Percentiles rank a stretch among this genome's conserved stretches.
These are phyloP conservation scores for Magnaporthiopsis rhizophila DNA, from an alignment of 2,329 filamentous ascomycete species.

Conservation along the genomic window DNA sequence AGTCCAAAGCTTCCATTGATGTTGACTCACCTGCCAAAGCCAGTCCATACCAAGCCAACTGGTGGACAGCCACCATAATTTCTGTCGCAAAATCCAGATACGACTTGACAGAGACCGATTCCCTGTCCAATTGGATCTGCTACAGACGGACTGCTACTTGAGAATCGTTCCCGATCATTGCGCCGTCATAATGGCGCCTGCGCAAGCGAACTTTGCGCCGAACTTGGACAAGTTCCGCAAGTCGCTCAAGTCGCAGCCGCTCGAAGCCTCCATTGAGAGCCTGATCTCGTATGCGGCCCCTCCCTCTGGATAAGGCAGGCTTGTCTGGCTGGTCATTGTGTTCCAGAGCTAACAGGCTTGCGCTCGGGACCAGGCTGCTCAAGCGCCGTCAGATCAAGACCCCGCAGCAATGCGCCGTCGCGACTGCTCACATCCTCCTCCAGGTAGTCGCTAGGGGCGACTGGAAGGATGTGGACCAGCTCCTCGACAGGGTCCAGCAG, in stretches of 20 bases:
- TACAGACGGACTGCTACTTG: neutral
- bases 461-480: slow-evolving; percentile 66
- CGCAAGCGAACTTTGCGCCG: slow-evolving; percentile 54
- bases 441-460: slow-evolving; percentile 78
- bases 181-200: slow-evolving; percentile 45
- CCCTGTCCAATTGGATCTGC: neutral
- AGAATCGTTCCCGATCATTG: neutral
- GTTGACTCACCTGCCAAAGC: neutral
- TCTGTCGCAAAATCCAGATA: neutral
- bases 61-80: neutral
- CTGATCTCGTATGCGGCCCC: slow-evolving; percentile 61
- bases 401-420: slow-evolving; percentile 81
- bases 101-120: neutral
- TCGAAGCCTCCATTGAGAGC: slow-evolving; percentile 77
- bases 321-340: too few relatives aligned
- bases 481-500: slow-evolving; percentile 75
- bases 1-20: neutral
- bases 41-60: neutral
- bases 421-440: slow-evolving; percentile 81
- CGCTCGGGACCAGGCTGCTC: slow-evolving; percentile 54
- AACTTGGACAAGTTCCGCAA: slow-evolving; percentile 72
- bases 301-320: neutral
- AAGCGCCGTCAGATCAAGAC: slow-evolving; percentile 86
- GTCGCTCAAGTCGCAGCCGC: slow-evolving; percentile 63
- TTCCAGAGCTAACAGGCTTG: neutral